Conservation (phyloP, 2,329 filamentous ascomycete genomes). For the Fusarium sp. region DNA sequence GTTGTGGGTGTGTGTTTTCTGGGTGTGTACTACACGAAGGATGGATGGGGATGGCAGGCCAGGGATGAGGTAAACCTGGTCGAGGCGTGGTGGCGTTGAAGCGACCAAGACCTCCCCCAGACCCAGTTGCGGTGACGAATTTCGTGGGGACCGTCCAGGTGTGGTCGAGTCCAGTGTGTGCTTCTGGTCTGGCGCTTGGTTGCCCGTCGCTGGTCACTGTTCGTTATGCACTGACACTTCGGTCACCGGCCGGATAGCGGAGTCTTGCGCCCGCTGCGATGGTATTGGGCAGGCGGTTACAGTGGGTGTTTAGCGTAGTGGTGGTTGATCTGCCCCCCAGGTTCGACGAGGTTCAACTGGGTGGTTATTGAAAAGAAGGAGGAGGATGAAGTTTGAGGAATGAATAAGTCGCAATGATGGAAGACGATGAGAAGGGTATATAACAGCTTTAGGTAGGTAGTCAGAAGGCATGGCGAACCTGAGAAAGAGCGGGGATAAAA, state of each 20-base stretch:
- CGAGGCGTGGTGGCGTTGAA: slow-evolving; percentile 42
- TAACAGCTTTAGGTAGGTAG: neutral
- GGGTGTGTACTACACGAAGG: slow-evolving; percentile 12
- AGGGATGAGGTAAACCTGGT: slow-evolving; percentile 39
- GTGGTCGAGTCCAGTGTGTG: neutral
- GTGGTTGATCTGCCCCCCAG: slow-evolving; percentile 1
- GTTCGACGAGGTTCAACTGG: slow-evolving; percentile 2
- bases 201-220: neutral
- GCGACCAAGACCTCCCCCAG: slow-evolving; percentile 31
- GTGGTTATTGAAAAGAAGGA: neutral
- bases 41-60: slow-evolving; percentile 24
- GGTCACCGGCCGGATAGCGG: slow-evolving; percentile 37
- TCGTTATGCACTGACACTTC: slow-evolving; percentile 28
- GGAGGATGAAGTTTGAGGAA: neutral
- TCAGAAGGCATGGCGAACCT: neutral
- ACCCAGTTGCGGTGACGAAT: slow-evolving; percentile 43
- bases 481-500: slow-evolving; percentile 1
- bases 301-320: slow-evolving; percentile 23
- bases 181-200: slow-evolving; percentile 11
- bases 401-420: neutral
- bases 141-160: slow-evolving; percentile 37
- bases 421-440: neutral
- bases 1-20: slow-evolving; percentile 27
- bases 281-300: slow-evolving; percentile 26
- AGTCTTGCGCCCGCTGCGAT: slow-evolving; percentile 28